Evolutionary conservation across 2,329 filamentous ascomycete genomes (phyloP).

Genomic region (Cladophialophora chaetospira): DNA sequence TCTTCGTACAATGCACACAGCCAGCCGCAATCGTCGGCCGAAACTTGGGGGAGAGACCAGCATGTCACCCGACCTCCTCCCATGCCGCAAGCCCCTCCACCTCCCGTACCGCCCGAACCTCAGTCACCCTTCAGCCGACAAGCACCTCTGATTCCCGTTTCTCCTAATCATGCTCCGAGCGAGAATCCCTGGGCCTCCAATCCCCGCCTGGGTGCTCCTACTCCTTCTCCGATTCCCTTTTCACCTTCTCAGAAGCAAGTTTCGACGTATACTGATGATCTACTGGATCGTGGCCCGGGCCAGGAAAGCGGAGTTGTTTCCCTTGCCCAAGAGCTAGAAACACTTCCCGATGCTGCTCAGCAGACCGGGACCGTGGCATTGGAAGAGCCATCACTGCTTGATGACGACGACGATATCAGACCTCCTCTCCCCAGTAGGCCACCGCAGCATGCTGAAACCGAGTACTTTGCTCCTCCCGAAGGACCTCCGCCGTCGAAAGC

Average conservation of each 20-base stretch:
- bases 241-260: conserved; percentile 27
- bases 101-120: conserved; percentile 21
- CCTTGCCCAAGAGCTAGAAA: conserved; percentile 21
- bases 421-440: conserved; percentile 23
- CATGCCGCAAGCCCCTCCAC: conserved; percentile 26
- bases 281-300: conserved; percentile 29
- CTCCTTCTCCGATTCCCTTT: conserved; percentile 27
- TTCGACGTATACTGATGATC: conserved; percentile 25
- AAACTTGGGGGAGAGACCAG: conserved; percentile 6
- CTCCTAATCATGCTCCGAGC: conserved; percentile 13
- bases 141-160: conserved; percentile 24
- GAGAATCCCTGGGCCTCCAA: conserved; percentile 31
- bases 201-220: conserved; percentile 9
- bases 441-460: conserved; percentile 10
- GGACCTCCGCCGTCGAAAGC: conserved; percentile 27
- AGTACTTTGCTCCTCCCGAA: conserved; percentile 22
- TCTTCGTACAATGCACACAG: conserved; percentile 9
- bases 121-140: conserved; percentile 26
- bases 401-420: conserved; percentile 26
- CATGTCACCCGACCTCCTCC: conserved; percentile 16
- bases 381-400: conserved; percentile 28
- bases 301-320: conserved; percentile 23
- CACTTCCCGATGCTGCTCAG: conserved; percentile 19
- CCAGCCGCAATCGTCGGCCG: conserved; percentile 4
- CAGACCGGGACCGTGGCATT: not conserved